A percentile compares a stretch with the other conserved stretches of the same genome.
These are phyloP conservation scores for Verticillium nonalfalfae DNA, from an alignment of 2,329 filamentous ascomycete species.

Conservation along the genomic window DNA sequence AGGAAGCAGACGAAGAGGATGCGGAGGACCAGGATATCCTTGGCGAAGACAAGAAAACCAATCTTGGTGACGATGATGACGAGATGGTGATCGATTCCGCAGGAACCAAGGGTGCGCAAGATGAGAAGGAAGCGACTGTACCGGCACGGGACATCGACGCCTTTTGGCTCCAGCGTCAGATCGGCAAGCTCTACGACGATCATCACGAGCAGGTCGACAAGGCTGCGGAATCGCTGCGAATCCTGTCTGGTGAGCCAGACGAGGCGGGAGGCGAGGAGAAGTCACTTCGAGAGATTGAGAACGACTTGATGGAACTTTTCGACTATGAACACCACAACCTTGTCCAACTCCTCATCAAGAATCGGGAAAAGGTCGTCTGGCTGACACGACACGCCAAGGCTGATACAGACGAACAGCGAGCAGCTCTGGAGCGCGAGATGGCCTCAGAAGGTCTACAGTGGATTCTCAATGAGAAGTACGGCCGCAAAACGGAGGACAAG, in stretches of 20 bases:
- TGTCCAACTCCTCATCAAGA: conserved; percentile 84
- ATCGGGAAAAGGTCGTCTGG: conserved; percentile 93
- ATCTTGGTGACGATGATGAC: conserved; percentile 63
- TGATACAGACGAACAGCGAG: conserved; percentile 70
- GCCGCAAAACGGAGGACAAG: conserved; percentile 57
- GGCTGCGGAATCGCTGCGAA: conserved; percentile 74
- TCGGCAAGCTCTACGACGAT: conserved; percentile 82
- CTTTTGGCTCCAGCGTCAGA: conserved; percentile 93
- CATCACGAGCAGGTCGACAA: conserved; percentile 92
- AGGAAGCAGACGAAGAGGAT: conserved; percentile 59
- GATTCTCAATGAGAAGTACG: conserved; percentile 83
- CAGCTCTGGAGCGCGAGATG: conserved; percentile 84
- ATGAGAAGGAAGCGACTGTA: conserved; percentile 54
- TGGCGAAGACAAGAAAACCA: conserved; percentile 35
- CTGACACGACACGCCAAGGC: conserved; percentile 80
- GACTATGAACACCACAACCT: conserved; percentile 95
- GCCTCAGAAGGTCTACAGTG: conserved; percentile 76
- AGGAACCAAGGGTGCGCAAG: conserved; percentile 35
- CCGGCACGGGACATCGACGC: conserved; percentile 89
- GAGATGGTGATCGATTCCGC: conserved; percentile 80
- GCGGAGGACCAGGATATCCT: conserved; percentile 40
- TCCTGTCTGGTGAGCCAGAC: conserved; percentile 70
- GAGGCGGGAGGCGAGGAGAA: conserved; percentile 72
- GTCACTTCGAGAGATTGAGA: conserved; percentile 87
- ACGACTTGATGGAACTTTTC: conserved; percentile 96